These are phyloP conservation scores for Lentinula raphanica DNA, from an alignment of 768 basidiomycete genomes.

Conservation along the genomic window DNA sequence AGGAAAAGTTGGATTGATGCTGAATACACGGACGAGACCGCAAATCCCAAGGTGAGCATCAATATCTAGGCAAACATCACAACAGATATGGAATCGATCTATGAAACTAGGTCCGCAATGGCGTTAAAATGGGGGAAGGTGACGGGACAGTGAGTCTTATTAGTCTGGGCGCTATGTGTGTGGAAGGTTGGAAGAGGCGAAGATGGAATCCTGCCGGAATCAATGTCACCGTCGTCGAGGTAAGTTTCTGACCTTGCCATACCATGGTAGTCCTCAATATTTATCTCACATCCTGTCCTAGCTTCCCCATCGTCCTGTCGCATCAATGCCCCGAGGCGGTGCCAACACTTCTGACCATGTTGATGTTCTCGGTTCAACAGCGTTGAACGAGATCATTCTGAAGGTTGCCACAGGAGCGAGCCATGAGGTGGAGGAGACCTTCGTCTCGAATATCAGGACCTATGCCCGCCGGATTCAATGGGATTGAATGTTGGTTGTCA, in stretches of 20 bases:
- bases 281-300: conserved; percentile 21
- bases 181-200: conserved; percentile 86
- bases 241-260: conserved; percentile 24
- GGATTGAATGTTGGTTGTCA: conserved; percentile 42
- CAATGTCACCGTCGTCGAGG: conserved; percentile 81
- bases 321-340: conserved; percentile 78
- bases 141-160: conserved; percentile 89
- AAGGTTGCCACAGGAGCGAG: conserved; percentile 84
- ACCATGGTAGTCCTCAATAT: neutral
- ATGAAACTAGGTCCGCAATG: conserved; percentile 55
- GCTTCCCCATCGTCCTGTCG: conserved; percentile 76
- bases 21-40: conserved; percentile 62
- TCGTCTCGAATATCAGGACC: conserved; percentile 73
- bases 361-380: conserved; percentile 74
- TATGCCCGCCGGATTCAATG: conserved; percentile 73
- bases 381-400: conserved; percentile 84
- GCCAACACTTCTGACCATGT: conserved; percentile 91
- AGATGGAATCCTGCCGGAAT: conserved; percentile 94
- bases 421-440: conserved; percentile 61
- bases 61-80: neutral
- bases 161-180: conserved; percentile 93
- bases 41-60: conserved; percentile 46
- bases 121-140: conserved; percentile 90
- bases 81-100: neutral
- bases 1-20: conserved; percentile 81